phyloP scores from a whole-genome alignment of 1,284 basidiomycete genomes.

The Boletus semigastroideus region DNA sequence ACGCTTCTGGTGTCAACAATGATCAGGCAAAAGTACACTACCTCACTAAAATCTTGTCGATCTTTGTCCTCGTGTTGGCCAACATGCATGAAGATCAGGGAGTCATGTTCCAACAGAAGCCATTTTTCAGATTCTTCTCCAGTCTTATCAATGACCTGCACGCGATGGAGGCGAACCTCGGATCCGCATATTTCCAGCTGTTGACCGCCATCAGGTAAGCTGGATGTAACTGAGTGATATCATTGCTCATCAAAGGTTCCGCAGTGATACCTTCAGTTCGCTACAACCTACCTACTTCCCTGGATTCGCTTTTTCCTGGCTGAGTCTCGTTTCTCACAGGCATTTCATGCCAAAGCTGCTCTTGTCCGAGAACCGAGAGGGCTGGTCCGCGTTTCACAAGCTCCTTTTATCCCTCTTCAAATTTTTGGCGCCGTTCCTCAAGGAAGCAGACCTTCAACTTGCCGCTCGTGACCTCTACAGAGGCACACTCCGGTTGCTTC shows the following conservation, averaged over 20 bases:
- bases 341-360: conserved; percentile 97
- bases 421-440: conserved; percentile 92
- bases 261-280: conserved; percentile 93
- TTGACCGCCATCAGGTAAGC: conserved; percentile 83
- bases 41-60: conserved; percentile 96
- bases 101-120: conserved; percentile 91
- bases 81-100: conserved; percentile 96
- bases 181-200: conserved; percentile 86
- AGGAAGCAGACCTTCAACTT: conserved; percentile 74
- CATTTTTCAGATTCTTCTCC: conserved; percentile 98
- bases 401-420: conserved; percentile 90
- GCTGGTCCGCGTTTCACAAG: conserved; percentile 96
- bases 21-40: conserved; percentile 96
- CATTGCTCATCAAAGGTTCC: conserved; percentile 14
- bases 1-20: conserved; percentile 84
- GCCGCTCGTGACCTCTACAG: conserved; percentile 91
- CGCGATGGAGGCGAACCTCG: conserved; percentile 79
- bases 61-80: conserved; percentile 94
- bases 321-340: conserved; percentile 93
- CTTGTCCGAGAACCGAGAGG: conserved; percentile 82
- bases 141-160: conserved; percentile 93
- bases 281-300: conserved; percentile 97
- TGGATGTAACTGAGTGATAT: conserved; percentile 1
- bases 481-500: conserved; percentile 87
- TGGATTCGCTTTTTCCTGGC: conserved; percentile 98